These are phyloP conservation scores for Collybiopsis luxurians DNA, from an alignment of 768 basidiomycete genomes.

Conservation along the genomic window DNA sequence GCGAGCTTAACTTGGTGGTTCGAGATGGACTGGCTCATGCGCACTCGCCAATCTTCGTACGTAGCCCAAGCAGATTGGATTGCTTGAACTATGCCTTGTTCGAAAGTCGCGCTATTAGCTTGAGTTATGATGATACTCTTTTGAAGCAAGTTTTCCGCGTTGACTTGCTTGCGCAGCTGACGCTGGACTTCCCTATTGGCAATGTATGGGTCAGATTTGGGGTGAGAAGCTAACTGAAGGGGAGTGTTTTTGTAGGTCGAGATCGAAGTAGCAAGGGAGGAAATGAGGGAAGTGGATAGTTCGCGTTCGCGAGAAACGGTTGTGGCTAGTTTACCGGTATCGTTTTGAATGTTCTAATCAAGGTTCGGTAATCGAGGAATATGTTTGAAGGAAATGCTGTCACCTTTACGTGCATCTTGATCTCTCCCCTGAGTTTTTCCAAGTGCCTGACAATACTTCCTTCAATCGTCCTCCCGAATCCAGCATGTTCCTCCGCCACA, in stretches of 20 bases:
- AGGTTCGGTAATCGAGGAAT: neutral
- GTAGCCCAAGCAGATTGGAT: conserved; percentile 98
- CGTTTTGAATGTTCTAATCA: conserved; percentile 84
- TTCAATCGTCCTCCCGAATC: conserved; percentile 93
- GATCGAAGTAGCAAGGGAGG: conserved; percentile 83
- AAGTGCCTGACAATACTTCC: conserved; percentile 97
- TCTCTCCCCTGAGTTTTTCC: conserved; percentile 90
- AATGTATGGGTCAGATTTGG: conserved; percentile 37
- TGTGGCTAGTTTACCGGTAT: conserved; percentile 89
- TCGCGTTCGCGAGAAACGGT: conserved; percentile 93
- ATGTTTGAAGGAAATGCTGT: neutral
- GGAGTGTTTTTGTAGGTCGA: conserved; percentile 96
- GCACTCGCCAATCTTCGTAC: conserved; percentile 90
- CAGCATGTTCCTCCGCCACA: conserved; percentile 96
- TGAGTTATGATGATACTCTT: conserved; percentile 99
- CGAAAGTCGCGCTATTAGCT: conserved; percentile 94
- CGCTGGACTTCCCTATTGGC: conserved; percentile 69
- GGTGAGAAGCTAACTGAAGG: conserved; percentile 66
- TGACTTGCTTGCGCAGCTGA: conserved; percentile 88
- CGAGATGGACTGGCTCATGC: conserved; percentile 71
- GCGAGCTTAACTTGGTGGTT: conserved; percentile 74
- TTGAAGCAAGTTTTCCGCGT: conserved; percentile 97
- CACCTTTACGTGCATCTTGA: conserved; percentile 97
- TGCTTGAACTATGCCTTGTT: conserved; percentile 92
- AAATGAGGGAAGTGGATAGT: conserved; percentile 77